A percentile compares a stretch with the other conserved stretches of the same genome.
Evolutionary conservation across 2,329 filamentous ascomycete species (phyloP).

Genomic region (Cercospora sojina): DNA sequence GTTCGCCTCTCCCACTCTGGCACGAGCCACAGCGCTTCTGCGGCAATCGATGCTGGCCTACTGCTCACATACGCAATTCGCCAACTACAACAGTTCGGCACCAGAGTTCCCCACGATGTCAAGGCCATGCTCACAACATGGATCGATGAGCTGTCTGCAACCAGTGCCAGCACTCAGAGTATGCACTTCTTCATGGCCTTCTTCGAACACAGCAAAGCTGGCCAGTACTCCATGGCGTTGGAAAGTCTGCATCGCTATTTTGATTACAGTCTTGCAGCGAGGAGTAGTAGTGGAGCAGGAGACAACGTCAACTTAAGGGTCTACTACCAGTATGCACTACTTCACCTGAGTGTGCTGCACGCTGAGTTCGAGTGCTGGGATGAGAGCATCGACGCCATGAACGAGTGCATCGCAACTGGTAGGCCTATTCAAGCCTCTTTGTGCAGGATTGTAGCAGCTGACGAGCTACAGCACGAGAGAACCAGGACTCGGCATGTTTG

Average conservation of each 20-base stretch:
- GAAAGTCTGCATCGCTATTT: conserved; percentile 93
- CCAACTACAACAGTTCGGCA: conserved; percentile 79
- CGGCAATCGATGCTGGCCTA: conserved; percentile 32
- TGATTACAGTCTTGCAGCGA: conserved; percentile 67
- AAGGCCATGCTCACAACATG: conserved; percentile 62
- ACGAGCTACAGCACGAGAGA: conserved; percentile 67
- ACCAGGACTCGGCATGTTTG: conserved; percentile 85
- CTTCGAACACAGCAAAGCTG: conserved; percentile 86
- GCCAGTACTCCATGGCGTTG: conserved; percentile 85
- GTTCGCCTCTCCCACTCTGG: neutral
- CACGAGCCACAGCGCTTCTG: conserved; percentile 15
- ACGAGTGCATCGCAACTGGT: conserved; percentile 84
- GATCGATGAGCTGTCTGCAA: conserved; percentile 31
- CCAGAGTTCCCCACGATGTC: conserved; percentile 72
- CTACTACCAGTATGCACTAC: conserved; percentile 90
- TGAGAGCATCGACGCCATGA: conserved; percentile 90
- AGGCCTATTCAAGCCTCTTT: conserved; percentile 1
- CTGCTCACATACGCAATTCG: conserved; percentile 86
- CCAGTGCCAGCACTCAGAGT: conserved; percentile 29
- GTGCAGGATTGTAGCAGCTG: neutral
- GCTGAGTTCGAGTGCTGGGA: conserved; percentile 90
- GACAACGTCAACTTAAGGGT: conserved; percentile 38
- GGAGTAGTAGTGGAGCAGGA: conserved; percentile 12
- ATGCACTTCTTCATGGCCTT: conserved; percentile 53
- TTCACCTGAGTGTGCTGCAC: conserved; percentile 90